Evolutionary conservation across 495 filamentous ascomycete genomes (phyloP).

Genomic region (Podospora pseudopauciseta): DNA sequence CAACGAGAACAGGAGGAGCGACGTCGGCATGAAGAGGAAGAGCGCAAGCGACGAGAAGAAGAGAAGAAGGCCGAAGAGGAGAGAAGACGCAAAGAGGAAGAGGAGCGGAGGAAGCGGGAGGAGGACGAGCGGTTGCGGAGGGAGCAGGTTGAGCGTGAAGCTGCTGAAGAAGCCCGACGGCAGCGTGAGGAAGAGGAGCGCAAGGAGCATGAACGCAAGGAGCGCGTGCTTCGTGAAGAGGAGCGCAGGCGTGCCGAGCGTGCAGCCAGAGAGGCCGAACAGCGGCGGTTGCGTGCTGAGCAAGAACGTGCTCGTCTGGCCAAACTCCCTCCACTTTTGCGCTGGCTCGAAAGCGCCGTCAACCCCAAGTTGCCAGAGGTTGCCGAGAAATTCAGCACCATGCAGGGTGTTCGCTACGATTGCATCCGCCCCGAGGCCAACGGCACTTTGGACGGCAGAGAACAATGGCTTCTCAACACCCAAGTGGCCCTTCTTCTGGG

Average conservation of each 20-base stretch:
- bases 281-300: slow-evolving; percentile 44
- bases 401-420: slow-evolving; percentile 52
- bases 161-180: slow-evolving; percentile 44
- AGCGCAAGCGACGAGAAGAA: slow-evolving; percentile 49
- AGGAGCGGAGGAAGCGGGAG: slow-evolving; percentile 35
- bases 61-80: slow-evolving; percentile 31
- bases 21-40: slow-evolving; percentile 27
- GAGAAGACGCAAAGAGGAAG: slow-evolving; percentile 15
- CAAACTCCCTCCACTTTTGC: slow-evolving; percentile 50
- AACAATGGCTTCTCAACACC: slow-evolving; percentile 75
- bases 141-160: slow-evolving; percentile 41
- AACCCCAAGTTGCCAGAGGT: slow-evolving; percentile 46
- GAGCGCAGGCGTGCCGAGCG: slow-evolving; percentile 51
- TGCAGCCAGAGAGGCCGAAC: slow-evolving; percentile 51
- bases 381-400: slow-evolving; percentile 48
- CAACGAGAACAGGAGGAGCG: slow-evolving; percentile 30
- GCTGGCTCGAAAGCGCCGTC: slow-evolving; percentile 49
- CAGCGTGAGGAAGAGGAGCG: slow-evolving; percentile 41
- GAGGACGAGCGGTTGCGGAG: slow-evolving; percentile 43
- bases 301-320: slow-evolving; percentile 45
- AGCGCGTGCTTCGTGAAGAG: slow-evolving; percentile 50
- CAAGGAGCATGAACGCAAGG: slow-evolving; percentile 29
- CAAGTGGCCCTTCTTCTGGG: slow-evolving; percentile 71
- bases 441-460: slow-evolving; percentile 46
- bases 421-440: slow-evolving; percentile 48